Percentiles rank a stretch among this genome's conserved stretches.
These are phyloP conservation scores for Physcia stellaris DNA, from an alignment of 495 filamentous ascomycete genomes.

Conservation along the genomic window DNA sequence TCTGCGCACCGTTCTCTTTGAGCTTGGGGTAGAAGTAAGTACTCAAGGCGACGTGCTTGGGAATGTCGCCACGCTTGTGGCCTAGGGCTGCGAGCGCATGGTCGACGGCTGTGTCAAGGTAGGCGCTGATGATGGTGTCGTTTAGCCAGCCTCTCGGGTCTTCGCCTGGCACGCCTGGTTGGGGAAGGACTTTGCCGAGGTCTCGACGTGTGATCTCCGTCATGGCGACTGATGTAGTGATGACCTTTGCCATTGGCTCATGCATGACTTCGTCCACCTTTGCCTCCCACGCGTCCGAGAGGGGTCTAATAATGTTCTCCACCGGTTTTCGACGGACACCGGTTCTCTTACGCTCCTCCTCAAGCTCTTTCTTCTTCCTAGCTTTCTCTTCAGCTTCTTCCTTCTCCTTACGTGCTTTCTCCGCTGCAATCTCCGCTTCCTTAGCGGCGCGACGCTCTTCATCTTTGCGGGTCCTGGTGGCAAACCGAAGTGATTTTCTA, in stretches of 20 bases:
- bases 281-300: slow-evolving; percentile 32
- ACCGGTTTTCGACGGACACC: slow-evolving; percentile 15
- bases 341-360: slow-evolving; percentile 7
- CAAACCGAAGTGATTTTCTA: neutral
- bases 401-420: slow-evolving; percentile 5
- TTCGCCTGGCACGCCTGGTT: slow-evolving; percentile 1
- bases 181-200: slow-evolving; percentile 38
- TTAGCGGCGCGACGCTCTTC: slow-evolving; percentile 3
- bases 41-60: slow-evolving; percentile 56
- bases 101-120: slow-evolving; percentile 45
- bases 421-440: slow-evolving; percentile 3
- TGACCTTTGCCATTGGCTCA: slow-evolving; percentile 4
- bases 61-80: slow-evolving; percentile 34
- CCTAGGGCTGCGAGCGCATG: slow-evolving; percentile 39
- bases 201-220: slow-evolving; percentile 44
- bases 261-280: slow-evolving; percentile 18
- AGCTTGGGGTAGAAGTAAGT: slow-evolving; percentile 58
- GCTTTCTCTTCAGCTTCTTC: slow-evolving; percentile 12
- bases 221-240: slow-evolving; percentile 38
- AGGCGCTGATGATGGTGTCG: slow-evolving; percentile 66
- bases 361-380: slow-evolving; percentile 5
- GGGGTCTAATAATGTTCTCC: slow-evolving; percentile 23
- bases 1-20: slow-evolving; percentile 33
- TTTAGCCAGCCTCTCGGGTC: slow-evolving; percentile 54
- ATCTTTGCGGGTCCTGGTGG: slow-evolving; percentile 5